A percentile compares a stretch with the other conserved stretches of the same genome.
phyloP scores from a whole-genome alignment of 169 alveolate species.

The Sarcocystis neurona region DNA sequence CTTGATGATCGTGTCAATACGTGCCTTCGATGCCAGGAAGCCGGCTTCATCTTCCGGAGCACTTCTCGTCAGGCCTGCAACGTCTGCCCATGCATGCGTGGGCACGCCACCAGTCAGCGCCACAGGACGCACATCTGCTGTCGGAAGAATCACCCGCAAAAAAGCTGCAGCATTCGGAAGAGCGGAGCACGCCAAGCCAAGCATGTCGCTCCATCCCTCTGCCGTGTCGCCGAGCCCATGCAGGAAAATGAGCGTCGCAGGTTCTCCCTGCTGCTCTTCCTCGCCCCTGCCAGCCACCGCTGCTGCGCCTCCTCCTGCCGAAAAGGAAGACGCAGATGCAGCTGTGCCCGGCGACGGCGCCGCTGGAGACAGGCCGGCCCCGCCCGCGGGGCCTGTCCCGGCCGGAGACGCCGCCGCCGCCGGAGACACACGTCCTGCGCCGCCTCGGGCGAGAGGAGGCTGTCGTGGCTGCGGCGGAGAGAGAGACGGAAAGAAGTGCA shows the following conservation, averaged over 20 bases:
- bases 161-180: background rate
- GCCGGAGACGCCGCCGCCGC: too few species aligned
- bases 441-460: too few species aligned
- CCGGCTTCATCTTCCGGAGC: slow-evolving; percentile 56
- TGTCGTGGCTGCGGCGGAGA: background rate
- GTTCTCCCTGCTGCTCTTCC: too few species aligned
- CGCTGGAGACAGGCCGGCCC: too few species aligned
- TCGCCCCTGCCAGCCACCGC: too few species aligned
- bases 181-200: slow-evolving; percentile 11
- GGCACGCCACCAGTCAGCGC: slow-evolving; percentile 60
- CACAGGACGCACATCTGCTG: slow-evolving; percentile 63
- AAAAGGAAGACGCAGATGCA: too few species aligned
- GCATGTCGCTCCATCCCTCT: slow-evolving; percentile 54
- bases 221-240: slow-evolving; percentile 69
- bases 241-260: slow-evolving; percentile 46
- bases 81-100: slow-evolving; percentile 64
- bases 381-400: too few species aligned
- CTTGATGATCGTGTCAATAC: slow-evolving; percentile 48
- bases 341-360: too few species aligned
- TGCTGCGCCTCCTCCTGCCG: too few species aligned
- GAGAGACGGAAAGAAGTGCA: slow-evolving; percentile 11
- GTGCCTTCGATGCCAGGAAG: slow-evolving; percentile 53
- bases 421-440: too few species aligned
- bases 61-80: slow-evolving; percentile 40
- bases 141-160: slow-evolving; percentile 59